Evolutionary conservation across 164 flowering plant species (phyloP).

Genomic region (Dillenia suffruticosa): DNA sequence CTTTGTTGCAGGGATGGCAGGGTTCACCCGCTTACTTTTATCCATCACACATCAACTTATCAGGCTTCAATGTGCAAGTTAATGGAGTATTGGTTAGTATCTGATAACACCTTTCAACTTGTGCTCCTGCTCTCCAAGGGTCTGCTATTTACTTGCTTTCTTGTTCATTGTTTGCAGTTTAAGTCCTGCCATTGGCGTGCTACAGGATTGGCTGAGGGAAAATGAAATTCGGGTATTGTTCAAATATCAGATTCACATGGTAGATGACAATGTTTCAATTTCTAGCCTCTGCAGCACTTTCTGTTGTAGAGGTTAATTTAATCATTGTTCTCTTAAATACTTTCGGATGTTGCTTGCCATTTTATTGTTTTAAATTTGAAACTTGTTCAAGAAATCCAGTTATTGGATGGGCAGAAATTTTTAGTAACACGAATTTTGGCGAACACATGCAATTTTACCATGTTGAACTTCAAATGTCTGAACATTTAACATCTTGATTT

Average conservation of each 20-base stretch:
- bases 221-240: constrained; percentile 74
- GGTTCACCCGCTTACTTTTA: constrained; percentile 81
- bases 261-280: not conserved
- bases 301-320: too few relatives aligned
- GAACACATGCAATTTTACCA: too few relatives aligned
- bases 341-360: too few relatives aligned
- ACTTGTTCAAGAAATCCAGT: too few relatives aligned
- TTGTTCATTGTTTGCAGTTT: constrained; percentile 46
- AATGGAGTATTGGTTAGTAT: constrained; percentile 86
- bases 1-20: constrained; percentile 58
- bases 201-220: constrained; percentile 74
- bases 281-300: not conserved
- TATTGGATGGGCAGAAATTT: too few relatives aligned
- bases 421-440: too few relatives aligned
- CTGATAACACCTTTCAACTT: not conserved
- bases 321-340: too few relatives aligned
- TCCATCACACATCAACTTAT: constrained; percentile 93
- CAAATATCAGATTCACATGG: constrained; percentile 4
- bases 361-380: too few relatives aligned
- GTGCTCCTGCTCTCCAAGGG: not conserved
- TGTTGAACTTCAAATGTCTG: too few relatives aligned
- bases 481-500: too few relatives aligned
- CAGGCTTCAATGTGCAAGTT: constrained; percentile 97
- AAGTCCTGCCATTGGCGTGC: constrained; percentile 82
- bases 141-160: constrained; percentile 6